Evolutionary conservation across 2,329 filamentous ascomycete species (phyloP).

Genomic region (Didymellaceae sp.): DNA sequence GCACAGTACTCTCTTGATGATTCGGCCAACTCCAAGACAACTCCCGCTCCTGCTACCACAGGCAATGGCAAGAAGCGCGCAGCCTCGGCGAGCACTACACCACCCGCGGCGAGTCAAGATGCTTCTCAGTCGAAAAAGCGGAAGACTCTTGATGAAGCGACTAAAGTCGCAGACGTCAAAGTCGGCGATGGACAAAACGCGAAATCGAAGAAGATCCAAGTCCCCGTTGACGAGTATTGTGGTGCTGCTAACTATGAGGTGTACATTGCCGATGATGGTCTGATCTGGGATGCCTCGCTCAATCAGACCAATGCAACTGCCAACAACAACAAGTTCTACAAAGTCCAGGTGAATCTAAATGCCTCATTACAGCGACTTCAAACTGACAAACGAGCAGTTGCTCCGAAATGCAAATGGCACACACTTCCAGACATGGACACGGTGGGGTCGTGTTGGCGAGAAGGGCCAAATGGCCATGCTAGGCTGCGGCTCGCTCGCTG

Average conservation of each 20-base stretch:
- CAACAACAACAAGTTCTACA: conserved; percentile 87
- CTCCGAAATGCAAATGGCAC: conserved; percentile 31
- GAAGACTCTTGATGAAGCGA: conserved; percentile 32
- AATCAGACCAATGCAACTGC: conserved; percentile 75
- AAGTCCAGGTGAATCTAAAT: conserved; percentile 63
- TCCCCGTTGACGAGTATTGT: conserved; percentile 58
- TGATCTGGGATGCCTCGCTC: conserved; percentile 79
- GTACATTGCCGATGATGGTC: conserved; percentile 68
- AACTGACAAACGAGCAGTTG: conserved; percentile 34
- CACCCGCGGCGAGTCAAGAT: conserved; percentile 13
- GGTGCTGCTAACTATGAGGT: conserved; percentile 55
- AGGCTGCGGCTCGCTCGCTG: conserved; percentile 45
- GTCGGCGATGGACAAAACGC: conserved; percentile 54
- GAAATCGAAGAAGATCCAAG: conserved; percentile 50
- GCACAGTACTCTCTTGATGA: conserved; percentile 46
- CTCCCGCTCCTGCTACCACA: conserved; percentile 11
- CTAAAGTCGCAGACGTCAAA: conserved; percentile 37
- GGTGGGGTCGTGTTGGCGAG: conserved; percentile 79
- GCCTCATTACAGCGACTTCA: background rate
- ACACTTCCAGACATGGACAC: conserved; percentile 70
- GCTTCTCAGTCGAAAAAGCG: conserved; percentile 28
- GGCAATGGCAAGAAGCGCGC: conserved; percentile 44
- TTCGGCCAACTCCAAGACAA: background rate
- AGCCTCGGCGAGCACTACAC: conserved; percentile 22
- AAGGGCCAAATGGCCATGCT: conserved; percentile 54